Conservation (phyloP, 2,329 filamentous ascomycete genomes). For the Phialophora tarda region DNA sequence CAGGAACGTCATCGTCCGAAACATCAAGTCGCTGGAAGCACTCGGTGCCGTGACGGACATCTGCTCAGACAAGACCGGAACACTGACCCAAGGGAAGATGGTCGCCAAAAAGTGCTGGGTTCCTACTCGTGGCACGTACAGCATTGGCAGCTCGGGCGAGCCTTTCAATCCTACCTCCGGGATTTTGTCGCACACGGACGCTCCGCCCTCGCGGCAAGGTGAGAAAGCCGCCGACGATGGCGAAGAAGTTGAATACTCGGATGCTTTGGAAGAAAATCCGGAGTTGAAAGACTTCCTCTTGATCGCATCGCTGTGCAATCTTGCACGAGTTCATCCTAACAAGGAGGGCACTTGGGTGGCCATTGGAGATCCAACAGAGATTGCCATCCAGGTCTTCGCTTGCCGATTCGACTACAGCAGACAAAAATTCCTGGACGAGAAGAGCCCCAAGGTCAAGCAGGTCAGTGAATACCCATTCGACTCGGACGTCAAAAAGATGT, state of each 20-base stretch:
- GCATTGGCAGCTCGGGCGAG: constrained; percentile 60
- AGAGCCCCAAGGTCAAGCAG: constrained; percentile 61
- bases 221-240: constrained; percentile 42
- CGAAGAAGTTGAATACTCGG: constrained; percentile 29
- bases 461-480: constrained; percentile 75
- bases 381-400: constrained; percentile 76
- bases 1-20: constrained; percentile 59
- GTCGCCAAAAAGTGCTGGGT: constrained; percentile 66
- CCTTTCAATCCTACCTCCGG: constrained; percentile 64
- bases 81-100: constrained; percentile 66
- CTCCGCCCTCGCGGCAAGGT: not conserved
- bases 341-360: constrained; percentile 64
- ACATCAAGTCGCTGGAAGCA: constrained; percentile 59
- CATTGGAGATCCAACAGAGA: constrained; percentile 72
- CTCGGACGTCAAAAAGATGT: constrained; percentile 77
- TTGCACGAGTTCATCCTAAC: constrained; percentile 65
- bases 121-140: constrained; percentile 62
- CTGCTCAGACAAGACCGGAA: constrained; percentile 60
- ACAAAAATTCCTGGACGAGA: constrained; percentile 57
- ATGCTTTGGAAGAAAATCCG: constrained; percentile 49
- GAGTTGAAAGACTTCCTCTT: constrained; percentile 63
- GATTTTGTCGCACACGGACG: constrained; percentile 48
- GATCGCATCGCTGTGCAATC: constrained; percentile 68
- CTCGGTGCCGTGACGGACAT: constrained; percentile 62
- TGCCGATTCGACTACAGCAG: constrained; percentile 70